Evolutionary conservation across 352 stramenopile species (phyloP).

Genomic region (Phytophthora niederhauseri): DNA sequence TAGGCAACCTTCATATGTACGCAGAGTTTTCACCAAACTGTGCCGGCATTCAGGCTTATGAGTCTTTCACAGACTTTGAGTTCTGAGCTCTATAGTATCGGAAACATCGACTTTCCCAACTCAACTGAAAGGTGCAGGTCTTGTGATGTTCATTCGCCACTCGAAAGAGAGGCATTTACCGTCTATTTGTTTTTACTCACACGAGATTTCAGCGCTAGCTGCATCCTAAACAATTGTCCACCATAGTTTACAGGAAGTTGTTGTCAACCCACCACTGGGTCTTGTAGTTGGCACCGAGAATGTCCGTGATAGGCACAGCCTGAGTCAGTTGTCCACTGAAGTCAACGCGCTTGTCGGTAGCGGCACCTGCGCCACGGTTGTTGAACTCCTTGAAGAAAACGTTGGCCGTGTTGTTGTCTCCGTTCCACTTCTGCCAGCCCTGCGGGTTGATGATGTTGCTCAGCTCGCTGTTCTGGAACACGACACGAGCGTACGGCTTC

Average conservation of each 20-base stretch:
- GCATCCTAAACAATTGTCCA: too few species aligned
- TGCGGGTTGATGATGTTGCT: not conserved
- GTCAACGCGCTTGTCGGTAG: not conserved
- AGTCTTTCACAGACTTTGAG: too few species aligned
- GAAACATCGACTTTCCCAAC: too few species aligned
- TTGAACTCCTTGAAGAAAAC: conserved; percentile 2
- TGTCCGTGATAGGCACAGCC: not conserved
- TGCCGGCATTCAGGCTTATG: too few species aligned
- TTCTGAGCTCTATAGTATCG: too few species aligned
- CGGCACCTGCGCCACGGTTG: not conserved
- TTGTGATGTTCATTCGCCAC: not conserved
- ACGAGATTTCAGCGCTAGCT: not conserved
- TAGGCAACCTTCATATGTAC: too few species aligned
- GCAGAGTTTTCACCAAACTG: too few species aligned
- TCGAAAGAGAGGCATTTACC: not conserved
- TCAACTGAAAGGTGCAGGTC: too few species aligned
- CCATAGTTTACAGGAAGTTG: not conserved
- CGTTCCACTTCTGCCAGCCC: conserved; percentile 3
- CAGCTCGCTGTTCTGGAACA: not conserved
- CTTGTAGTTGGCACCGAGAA: not conserved
- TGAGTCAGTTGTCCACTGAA: not conserved
- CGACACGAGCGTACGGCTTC: not conserved
- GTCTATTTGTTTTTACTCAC: not conserved
- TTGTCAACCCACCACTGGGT: not conserved
- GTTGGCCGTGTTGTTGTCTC: not conserved